Evolutionary conservation across 768 basidiomycete genomes (phyloP).

Genomic region (Leccinellum rugosiceps): DNA sequence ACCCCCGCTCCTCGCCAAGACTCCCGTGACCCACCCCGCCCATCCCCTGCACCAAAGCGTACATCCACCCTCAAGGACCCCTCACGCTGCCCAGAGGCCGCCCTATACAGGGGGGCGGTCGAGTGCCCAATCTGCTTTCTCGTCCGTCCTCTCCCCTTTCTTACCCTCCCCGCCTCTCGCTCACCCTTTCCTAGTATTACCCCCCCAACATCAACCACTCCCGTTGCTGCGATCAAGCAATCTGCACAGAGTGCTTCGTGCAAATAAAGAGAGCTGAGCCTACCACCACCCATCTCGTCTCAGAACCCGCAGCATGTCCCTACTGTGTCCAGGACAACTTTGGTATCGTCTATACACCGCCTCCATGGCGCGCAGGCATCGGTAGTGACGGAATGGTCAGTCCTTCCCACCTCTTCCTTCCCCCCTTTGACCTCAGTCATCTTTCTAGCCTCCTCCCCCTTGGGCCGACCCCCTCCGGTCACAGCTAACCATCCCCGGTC

Average conservation of each 20-base stretch:
- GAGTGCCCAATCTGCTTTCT: slow-evolving; percentile 99
- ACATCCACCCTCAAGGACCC: slow-evolving; percentile 61
- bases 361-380: slow-evolving; percentile 77
- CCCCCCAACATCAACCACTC: slow-evolving; percentile 97
- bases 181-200: slow-evolving; percentile 70
- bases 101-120: slow-evolving; percentile 77
- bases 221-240: slow-evolving; percentile 96
- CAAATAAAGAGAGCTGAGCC: slow-evolving; percentile 98
- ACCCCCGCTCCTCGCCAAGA: slow-evolving; percentile 33
- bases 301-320: slow-evolving; percentile 95
- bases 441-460: slow-evolving; percentile 36
- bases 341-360: slow-evolving; percentile 84
- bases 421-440: not conserved
- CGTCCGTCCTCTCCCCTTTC: slow-evolving; percentile 47
- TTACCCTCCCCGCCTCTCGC: slow-evolving; percentile 9
- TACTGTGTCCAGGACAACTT: slow-evolving; percentile 98
- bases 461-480: slow-evolving; percentile 55
- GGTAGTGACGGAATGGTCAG: slow-evolving; percentile 70
- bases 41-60: slow-evolving; percentile 46
- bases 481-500: slow-evolving; percentile 36
- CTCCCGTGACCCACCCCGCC: slow-evolving; percentile 20
- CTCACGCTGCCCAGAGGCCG: slow-evolving; percentile 64
- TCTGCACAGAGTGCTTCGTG: slow-evolving; percentile 99
- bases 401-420: slow-evolving; percentile 10
- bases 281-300: slow-evolving; percentile 90